These are phyloP conservation scores for Pezicula radicicola DNA, from an alignment of 2,329 filamentous ascomycete genomes.

Conservation along the genomic window DNA sequence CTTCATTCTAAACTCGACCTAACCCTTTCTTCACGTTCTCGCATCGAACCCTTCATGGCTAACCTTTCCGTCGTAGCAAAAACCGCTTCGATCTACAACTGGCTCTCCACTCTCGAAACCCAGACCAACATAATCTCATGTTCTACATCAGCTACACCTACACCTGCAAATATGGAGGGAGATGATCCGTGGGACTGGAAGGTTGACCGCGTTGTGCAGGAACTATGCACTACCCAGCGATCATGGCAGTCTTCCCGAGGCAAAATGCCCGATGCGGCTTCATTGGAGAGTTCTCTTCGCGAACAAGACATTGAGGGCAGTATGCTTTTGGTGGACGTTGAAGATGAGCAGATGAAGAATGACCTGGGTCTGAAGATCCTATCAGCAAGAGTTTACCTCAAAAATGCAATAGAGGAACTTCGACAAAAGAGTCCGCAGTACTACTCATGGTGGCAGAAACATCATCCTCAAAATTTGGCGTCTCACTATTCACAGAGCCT, in stretches of 20 bases:
- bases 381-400: slow-evolving; percentile 34
- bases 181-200: slow-evolving; percentile 75
- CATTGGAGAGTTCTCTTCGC: slow-evolving; percentile 52
- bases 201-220: slow-evolving; percentile 61
- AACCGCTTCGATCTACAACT: slow-evolving; percentile 1
- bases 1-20: too few species aligned
- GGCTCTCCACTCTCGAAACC: slow-evolving; percentile 10
- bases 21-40: too few species aligned
- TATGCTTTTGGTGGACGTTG: slow-evolving; percentile 18
- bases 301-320: slow-evolving; percentile 51
- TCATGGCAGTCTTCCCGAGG: slow-evolving; percentile 40
- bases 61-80: slow-evolving; percentile 10
- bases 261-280: slow-evolving; percentile 46
- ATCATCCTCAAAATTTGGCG: neutral
- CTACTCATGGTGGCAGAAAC: slow-evolving; percentile 14
- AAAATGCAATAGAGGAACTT: slow-evolving; percentile 55
- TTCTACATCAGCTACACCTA: neutral
- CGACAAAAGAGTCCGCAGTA: slow-evolving; percentile 50
- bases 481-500: neutral
- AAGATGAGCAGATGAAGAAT: slow-evolving; percentile 17
- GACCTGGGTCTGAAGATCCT: slow-evolving; percentile 22
- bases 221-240: slow-evolving; percentile 55
- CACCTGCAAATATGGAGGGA: slow-evolving; percentile 30
- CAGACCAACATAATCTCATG: slow-evolving; percentile 1
- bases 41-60: slow-evolving; percentile 8